Conservation (phyloP, 169 alveolate genomes). For the Fabrea salina region DNA sequence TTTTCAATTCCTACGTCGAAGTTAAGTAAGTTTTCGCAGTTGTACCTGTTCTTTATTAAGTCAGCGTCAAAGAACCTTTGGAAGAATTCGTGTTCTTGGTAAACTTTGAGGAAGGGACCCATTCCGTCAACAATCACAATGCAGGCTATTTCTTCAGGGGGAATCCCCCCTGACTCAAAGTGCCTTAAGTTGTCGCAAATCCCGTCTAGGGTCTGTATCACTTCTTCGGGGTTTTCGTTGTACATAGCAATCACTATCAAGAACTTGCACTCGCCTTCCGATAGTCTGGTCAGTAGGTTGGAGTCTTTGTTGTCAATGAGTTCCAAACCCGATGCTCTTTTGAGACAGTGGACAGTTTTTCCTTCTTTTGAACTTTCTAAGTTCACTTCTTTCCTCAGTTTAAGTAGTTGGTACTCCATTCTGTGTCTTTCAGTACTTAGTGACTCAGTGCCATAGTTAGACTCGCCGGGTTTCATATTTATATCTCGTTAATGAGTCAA, state of each 20-base stretch:
- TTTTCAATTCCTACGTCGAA: neutral
- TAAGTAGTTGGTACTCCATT: too few species aligned
- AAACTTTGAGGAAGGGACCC: neutral
- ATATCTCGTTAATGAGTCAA: too few species aligned
- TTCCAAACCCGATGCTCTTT: too few species aligned
- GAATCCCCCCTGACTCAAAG: neutral
- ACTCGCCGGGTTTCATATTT: too few species aligned
- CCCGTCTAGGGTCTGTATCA: conserved; percentile 11
- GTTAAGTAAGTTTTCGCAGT: neutral
- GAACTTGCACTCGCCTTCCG: conserved; percentile 6
- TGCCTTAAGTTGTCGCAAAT: neutral
- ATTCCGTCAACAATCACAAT: conserved; percentile 36
- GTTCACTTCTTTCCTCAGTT: too few species aligned
- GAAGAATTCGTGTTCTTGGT: neutral
- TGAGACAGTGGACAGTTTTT: too few species aligned
- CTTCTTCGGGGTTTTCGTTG: conserved; percentile 7
- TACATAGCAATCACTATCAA: conserved; percentile 28
- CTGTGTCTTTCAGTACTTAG: too few species aligned
- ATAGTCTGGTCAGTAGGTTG: too few species aligned
- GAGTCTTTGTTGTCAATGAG: too few species aligned
- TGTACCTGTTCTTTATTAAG: neutral
- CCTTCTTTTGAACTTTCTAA: too few species aligned
- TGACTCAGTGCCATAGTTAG: too few species aligned
- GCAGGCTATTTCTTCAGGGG: neutral
- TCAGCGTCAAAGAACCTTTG: conserved; percentile 19